phyloP scores from a whole-genome alignment of 2,329 filamentous ascomycete genomes.

The Phoma sp. region DNA sequence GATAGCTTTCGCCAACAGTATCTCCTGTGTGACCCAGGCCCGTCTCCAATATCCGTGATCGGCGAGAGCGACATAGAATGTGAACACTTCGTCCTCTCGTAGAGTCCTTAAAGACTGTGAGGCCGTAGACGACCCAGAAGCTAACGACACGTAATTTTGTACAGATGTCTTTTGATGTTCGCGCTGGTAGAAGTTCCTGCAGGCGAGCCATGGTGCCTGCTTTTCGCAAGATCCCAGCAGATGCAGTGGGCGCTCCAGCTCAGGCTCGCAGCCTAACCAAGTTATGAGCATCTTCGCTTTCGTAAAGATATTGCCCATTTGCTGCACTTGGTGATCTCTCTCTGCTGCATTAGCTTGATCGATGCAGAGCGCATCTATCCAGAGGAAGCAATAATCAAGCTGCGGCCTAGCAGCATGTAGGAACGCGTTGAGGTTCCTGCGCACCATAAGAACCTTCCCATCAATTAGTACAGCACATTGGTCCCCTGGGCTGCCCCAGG shows the following conservation, averaged over 20 bases:
- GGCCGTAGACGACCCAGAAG: background rate
- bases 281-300: background rate
- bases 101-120: background rate
- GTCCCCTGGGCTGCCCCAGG: background rate
- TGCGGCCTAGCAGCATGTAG: background rate
- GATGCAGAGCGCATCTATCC: conserved; percentile 7
- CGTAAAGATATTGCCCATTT: background rate
- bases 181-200: background rate
- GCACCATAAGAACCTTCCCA: background rate
- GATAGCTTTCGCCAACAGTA: conserved; percentile 1
- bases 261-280: background rate
- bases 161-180: background rate
- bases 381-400: background rate
- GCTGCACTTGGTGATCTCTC: conserved; percentile 5
- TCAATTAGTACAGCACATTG: background rate
- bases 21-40: background rate
- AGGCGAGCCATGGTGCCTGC: background rate
- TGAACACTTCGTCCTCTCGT: background rate
- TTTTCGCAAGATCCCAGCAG: background rate
- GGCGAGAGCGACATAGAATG: background rate
- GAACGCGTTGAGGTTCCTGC: background rate
- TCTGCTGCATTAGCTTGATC: conserved; percentile 2
- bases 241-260: background rate
- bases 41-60: background rate
- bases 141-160: background rate